Base-by-base conservation (phyloP, 768 basidiomycete species). In the Floccularia luteovirens region DNA sequence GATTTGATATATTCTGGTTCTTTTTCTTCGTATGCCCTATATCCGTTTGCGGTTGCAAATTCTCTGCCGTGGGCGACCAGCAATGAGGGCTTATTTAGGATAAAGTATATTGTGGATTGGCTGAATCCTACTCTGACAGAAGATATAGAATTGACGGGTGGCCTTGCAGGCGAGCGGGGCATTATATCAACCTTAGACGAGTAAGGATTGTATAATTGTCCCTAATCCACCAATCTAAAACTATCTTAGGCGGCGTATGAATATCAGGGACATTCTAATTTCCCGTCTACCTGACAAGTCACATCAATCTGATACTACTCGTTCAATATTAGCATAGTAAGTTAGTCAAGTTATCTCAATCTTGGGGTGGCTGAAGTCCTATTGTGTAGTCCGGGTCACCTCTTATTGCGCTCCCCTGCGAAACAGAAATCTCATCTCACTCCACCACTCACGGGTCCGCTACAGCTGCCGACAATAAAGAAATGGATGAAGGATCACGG, bases 91-190 rank as follows among this genome's bases (percentile, higher is more conserved):
- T 59, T 69, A 20, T 83, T 82, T 51, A 70, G 86, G 36, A 52
- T 82, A 33, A 72, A 83, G 34, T 69, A 74, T 36, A 72, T 86
- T 11, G 72, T 69, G 10, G 73, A 82, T 48, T 84, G 76, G 77
- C 64, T 81, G 17, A 40, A 49, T 19, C 38, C 39, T 20, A 39
- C 44, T 37, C 11, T 16, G 10, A 20, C 10, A 8, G 33, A 34
- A 17, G 33, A 10, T 17, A 19, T 17, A 17, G 11, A 11, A 11
- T 8, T 8, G 8, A 34, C 33, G 19, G 36, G 21, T 19, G 21
- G 36, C 13, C 21, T 78, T 16, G 53, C 56, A 8, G 56, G 52
- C 10, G 62, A 60, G 38, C 48, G 56, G 24, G 62, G 59, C 2
- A 50, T 52, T 17, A 42, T 72, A 17, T 38, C 64, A 10, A 63